Evolutionary conservation across 805 yeast genomes (phyloP), one percentile per base, ranked within the genome.

Genomic region (Maudiozyma bulderi): DNA sequence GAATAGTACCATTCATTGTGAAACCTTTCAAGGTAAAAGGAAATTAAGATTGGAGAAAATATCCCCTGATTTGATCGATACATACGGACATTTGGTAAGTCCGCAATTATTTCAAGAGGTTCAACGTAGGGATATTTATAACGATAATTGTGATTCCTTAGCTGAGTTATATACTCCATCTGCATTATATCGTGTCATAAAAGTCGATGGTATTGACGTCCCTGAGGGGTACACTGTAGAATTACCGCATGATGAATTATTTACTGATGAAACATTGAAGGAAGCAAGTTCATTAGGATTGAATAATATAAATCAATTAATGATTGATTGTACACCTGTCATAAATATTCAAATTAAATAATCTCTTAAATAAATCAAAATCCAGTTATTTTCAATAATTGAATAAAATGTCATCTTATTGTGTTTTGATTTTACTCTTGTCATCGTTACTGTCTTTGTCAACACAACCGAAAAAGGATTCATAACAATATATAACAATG

Each of bases 311-410:
- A 34, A 53, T 20, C 64, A 62, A 51, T 44, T 64, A 26, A 49
- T 60, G 49, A 35, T 63, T 6, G 57, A 57, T n/a, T 53, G 62
- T 37, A 52, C 57, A 1, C 68, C 68, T 11, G 50, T 64, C 29
- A 39, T 57, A 13, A 64, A 64, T 45, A 40, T 59, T 32, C 37
- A 30, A 11, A 33, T 40, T n/a, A 8, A 9, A n/a, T 40, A n/a
- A 40, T 35, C 8, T 11, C 11, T 9, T 32, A 11, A 3, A 32
- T 32, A 32, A 9, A 32, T 32, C 9, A 9, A 8, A 9, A 32
- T 32, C 9, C 34, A 32, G 9, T 32, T 32, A 11, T 32, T 32
- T 8, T 9, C 5, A 32, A 9, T 20, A 20, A 20, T 20, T 20
- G 26, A 20, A 20, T 20, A 20, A 20, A 20, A 20, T 20, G 26